Evolutionary conservation across 1,284 basidiomycete genomes (phyloP).

Genomic region (Sporisorium iseilematis-ciliati): DNA sequence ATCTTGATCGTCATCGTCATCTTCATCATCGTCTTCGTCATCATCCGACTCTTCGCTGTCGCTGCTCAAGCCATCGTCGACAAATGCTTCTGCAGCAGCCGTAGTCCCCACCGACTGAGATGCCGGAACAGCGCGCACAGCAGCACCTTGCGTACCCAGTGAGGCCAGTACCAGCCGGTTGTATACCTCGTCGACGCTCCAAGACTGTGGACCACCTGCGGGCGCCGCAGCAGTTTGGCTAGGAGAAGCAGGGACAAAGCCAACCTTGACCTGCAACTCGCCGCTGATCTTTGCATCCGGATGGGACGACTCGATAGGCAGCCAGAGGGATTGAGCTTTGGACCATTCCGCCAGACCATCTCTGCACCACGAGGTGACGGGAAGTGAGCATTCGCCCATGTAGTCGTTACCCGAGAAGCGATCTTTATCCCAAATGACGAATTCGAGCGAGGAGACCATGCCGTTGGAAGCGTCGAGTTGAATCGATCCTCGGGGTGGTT

Average conservation of each 20-base stretch:
- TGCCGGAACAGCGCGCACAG: constrained; percentile 59
- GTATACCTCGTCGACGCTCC: constrained; percentile 47
- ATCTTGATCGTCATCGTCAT: constrained; percentile 28
- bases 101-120: constrained; percentile 60
- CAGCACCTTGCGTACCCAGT: constrained; percentile 34
- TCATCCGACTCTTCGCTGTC: constrained; percentile 40
- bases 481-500: constrained; percentile 44
- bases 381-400: constrained; percentile 85
- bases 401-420: constrained; percentile 81
- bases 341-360: constrained; percentile 39
- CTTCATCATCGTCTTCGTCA: constrained; percentile 39
- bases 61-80: constrained; percentile 57
- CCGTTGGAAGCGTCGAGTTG: constrained; percentile 51
- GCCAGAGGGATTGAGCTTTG: constrained; percentile 46
- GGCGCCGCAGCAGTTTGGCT: not conserved
- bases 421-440: constrained; percentile 95
- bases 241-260: constrained; percentile 41
- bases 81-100: constrained; percentile 53
- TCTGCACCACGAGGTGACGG: constrained; percentile 83
- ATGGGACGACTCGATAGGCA: constrained; percentile 56
- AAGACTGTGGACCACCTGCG: constrained; percentile 16
- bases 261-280: constrained; percentile 58
- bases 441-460: constrained; percentile 74
- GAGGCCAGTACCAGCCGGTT: constrained; percentile 46
- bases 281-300: constrained; percentile 50